phyloP scores from a whole-genome alignment of 106 monocot genomes.

The Dendrobium nobile region DNA sequence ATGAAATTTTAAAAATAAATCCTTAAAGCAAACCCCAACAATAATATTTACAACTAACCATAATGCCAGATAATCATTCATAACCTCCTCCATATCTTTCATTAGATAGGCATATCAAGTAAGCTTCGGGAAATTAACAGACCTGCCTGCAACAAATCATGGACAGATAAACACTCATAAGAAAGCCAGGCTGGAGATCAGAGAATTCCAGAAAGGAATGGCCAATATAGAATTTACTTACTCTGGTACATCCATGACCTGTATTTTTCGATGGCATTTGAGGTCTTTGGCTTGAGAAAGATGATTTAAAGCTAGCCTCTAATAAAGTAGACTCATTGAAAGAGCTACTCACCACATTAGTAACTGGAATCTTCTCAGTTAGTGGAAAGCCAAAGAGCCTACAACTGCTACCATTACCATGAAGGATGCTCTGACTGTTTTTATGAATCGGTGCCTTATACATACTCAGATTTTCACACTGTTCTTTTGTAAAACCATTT shows the following conservation, averaged over 20 bases:
- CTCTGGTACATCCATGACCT: constrained; percentile 27
- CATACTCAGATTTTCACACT: constrained; percentile 6
- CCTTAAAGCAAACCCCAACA: not conserved
- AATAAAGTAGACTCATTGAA: constrained; percentile 8
- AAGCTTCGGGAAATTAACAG: constrained; percentile 4
- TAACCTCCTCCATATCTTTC: not conserved
- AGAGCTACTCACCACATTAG: constrained; percentile 15
- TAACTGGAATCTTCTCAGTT: constrained; percentile 32
- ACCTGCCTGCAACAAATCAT: not conserved
- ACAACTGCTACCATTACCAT: constrained; percentile 28
- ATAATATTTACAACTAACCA: not conserved
- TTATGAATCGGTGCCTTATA: constrained; percentile 1
- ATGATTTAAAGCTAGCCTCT: constrained; percentile 16
- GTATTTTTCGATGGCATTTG: constrained; percentile 12
- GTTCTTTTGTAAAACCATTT: constrained; percentile 8
- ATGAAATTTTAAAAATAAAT: not conserved
- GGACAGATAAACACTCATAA: not conserved
- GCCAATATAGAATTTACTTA: constrained; percentile 6
- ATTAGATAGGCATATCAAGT: constrained; percentile 5
- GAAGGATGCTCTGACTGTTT: constrained; percentile 5
- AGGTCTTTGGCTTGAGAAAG: constrained; percentile 14
- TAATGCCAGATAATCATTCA: not conserved
- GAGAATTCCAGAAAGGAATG: not conserved
- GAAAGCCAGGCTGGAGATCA: not conserved
- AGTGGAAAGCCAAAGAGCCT: constrained; percentile 86